Evolutionary conservation across 2,329 filamentous ascomycete species (phyloP).

Genomic region (Seiridium cupressi): DNA sequence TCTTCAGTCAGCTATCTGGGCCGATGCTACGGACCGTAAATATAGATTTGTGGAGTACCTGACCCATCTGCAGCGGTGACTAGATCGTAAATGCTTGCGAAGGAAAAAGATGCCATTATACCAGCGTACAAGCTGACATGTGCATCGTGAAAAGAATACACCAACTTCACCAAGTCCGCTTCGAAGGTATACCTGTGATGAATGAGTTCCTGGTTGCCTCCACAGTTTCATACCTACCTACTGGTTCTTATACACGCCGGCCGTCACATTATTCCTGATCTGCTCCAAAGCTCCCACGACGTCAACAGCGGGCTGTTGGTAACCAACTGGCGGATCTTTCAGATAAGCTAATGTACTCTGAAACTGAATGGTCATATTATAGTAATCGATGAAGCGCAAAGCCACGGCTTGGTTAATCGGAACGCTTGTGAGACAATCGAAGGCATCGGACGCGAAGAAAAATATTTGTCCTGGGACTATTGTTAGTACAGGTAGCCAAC

Average conservation of each 20-base stretch:
- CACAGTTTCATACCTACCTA: constrained; percentile 8
- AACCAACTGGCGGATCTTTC: constrained; percentile 34
- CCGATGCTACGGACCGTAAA: constrained; percentile 15
- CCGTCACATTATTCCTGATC: constrained; percentile 28
- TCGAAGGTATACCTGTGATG: constrained; percentile 28
- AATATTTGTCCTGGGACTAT: not conserved
- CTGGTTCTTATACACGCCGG: constrained; percentile 30
- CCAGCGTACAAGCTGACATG: constrained; percentile 29
- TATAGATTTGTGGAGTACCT: constrained; percentile 30
- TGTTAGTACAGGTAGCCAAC: not conserved
- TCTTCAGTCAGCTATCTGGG: not conserved
- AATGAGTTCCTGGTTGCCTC: not conserved
- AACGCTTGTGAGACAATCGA: constrained; percentile 39
- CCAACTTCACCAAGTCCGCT: constrained; percentile 28
- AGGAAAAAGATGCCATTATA: constrained; percentile 27
- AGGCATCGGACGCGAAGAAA: constrained; percentile 25
- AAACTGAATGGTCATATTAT: constrained; percentile 41
- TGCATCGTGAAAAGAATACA: constrained; percentile 31
- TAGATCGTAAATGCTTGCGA: constrained; percentile 26
- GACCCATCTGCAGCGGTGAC: constrained; percentile 31
- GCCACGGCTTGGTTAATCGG: constrained; percentile 44
- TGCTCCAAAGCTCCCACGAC: constrained; percentile 25
- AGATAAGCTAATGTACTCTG: constrained; percentile 41
- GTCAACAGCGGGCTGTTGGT: constrained; percentile 37
- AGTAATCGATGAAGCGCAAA: constrained; percentile 39